phyloP scores from a whole-genome alignment of 768 basidiomycete genomes.

The Pisolithus microcarpus region DNA sequence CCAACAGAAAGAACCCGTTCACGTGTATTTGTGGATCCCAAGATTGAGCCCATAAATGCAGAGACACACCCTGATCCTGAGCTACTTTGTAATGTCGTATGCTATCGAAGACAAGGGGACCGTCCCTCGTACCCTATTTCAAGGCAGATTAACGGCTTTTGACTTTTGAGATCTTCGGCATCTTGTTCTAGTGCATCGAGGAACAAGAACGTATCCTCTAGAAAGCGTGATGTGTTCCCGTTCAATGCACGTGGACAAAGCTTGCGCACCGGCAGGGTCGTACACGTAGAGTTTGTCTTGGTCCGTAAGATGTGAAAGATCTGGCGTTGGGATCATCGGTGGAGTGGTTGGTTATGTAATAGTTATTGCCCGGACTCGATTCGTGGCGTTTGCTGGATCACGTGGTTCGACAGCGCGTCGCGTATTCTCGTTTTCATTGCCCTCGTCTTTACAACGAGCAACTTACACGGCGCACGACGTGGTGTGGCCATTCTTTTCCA shows the following conservation, averaged over 20 bases:
- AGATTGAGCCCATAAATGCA: conserved; percentile 64
- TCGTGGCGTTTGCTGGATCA: no score
- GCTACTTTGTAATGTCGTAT: conserved; percentile 32
- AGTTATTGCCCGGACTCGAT: no score
- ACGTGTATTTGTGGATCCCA: conserved; percentile 59
- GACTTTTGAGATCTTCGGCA: conserved; percentile 43
- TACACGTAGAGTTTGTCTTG: conserved; percentile 77
- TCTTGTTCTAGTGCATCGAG: conserved; percentile 91
- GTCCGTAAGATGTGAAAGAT: conserved; percentile 72
- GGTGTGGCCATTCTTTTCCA: no score
- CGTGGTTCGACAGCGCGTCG: conserved; percentile 18
- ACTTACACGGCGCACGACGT: no score
- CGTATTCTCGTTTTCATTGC: no score
- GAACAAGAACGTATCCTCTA: conserved; percentile 94
- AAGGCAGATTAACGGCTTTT: conserved; percentile 60
- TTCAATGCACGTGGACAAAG: background rate
- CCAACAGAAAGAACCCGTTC: conserved; percentile 17
- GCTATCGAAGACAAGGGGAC: background rate
- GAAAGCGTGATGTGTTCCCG: background rate
- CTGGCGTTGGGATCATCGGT: conserved; percentile 83
- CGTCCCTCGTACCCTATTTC: conserved; percentile 73
- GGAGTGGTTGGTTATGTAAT: no score
- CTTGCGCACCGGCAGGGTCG: conserved; percentile 77
- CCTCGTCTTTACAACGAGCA: no score
- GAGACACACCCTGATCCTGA: conserved; percentile 95